Evolutionary conservation across 495 filamentous ascomycete species (phyloP).

Genomic region (Xylaria telfairii): DNA sequence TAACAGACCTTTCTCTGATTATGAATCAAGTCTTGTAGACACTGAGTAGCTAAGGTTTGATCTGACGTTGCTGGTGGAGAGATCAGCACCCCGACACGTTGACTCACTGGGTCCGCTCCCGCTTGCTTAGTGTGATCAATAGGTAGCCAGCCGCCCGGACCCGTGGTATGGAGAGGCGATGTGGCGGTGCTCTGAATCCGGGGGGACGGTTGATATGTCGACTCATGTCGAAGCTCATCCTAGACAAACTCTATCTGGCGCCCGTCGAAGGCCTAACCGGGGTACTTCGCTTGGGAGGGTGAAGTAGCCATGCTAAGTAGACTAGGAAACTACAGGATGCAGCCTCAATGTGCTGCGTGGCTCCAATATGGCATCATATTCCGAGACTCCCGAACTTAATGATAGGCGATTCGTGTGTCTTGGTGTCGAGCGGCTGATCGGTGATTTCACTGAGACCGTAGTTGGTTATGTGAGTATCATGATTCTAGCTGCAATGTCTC

Average conservation of each 20-base stretch:
- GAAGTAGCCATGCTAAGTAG: neutral
- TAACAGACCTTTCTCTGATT: too few relatives aligned
- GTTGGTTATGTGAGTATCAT: neutral
- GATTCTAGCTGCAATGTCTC: conserved; percentile 14
- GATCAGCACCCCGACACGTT: neutral
- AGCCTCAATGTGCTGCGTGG: conserved; percentile 4
- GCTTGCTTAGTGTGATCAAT: conserved; percentile 5
- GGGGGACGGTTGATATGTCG: neutral
- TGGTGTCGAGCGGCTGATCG: neutral
- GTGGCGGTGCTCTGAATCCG: neutral
- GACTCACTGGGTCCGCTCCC: neutral
- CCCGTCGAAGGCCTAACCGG: neutral
- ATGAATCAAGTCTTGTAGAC: neutral
- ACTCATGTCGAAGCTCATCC: neutral
- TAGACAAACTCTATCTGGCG: conserved; percentile 2
- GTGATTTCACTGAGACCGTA: neutral
- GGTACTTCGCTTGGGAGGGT: neutral
- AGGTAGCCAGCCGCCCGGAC: neutral
- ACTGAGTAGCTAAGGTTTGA: neutral
- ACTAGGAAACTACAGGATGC: neutral
- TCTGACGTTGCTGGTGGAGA: neutral
- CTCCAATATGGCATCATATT: neutral
- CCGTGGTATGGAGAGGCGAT: neutral
- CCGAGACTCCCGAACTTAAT: neutral
- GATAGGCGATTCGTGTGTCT: neutral